Evolutionary conservation across 768 basidiomycete genomes (phyloP).

Genomic region (Kwoniella shandongensis): DNA sequence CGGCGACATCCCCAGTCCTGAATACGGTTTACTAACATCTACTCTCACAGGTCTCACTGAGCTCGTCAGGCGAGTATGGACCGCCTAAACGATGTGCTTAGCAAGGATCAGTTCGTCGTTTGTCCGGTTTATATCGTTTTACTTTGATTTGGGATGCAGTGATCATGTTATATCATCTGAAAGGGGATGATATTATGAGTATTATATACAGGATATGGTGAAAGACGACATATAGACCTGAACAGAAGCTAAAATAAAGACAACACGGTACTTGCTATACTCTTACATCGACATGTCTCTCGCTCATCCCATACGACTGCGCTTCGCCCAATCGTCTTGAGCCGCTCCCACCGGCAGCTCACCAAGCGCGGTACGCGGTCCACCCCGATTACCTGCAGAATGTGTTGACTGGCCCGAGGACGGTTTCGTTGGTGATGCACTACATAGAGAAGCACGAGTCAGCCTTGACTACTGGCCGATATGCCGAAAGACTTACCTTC

Average conservation of each 20-base stretch:
- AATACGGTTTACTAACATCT: neutral
- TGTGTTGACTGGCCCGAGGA: neutral
- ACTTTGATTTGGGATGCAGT: neutral
- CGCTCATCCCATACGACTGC: slow-evolving; percentile 14
- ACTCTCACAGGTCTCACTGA: slow-evolving; percentile 72
- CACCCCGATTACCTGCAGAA: slow-evolving; percentile 1
- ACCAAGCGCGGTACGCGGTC: slow-evolving; percentile 29
- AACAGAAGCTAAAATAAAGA: too few relatives aligned
- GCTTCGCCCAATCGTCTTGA: slow-evolving; percentile 23
- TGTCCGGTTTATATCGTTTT: slow-evolving; percentile 2
- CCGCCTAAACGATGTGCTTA: slow-evolving; percentile 58
- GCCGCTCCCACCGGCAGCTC: slow-evolving; percentile 17
- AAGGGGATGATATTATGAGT: too few relatives aligned
- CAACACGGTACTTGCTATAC: slow-evolving; percentile 6
- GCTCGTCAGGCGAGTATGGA: slow-evolving; percentile 77
- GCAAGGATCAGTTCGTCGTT: neutral
- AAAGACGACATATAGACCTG: neutral
- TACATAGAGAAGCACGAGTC: slow-evolving; percentile 7
- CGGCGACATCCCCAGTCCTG: neutral
- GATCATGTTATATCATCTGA: too few relatives aligned
- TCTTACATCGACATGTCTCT: too few relatives aligned
- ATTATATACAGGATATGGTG: too few relatives aligned
- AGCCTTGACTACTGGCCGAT: neutral
- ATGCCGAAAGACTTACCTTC: neutral
- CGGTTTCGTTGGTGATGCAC: slow-evolving; percentile 31